Conservation (phyloP, 176 grass and related monocot species). For the Thinopyrum elongatum region DNA sequence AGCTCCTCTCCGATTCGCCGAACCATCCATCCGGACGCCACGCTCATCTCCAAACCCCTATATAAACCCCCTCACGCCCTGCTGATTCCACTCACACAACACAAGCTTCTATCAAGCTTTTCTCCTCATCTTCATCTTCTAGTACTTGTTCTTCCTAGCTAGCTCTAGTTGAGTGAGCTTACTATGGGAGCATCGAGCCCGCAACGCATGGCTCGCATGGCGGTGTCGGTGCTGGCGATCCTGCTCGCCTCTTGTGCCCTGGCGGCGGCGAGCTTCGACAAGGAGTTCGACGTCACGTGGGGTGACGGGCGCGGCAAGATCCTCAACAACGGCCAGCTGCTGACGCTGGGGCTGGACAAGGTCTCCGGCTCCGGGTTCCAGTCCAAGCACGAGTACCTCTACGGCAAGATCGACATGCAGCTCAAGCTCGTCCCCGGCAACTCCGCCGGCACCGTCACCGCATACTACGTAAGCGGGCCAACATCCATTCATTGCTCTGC, state of each 20-base stretch:
- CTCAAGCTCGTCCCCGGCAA: slow-evolving; percentile 76
- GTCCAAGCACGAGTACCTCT: slow-evolving; percentile 85
- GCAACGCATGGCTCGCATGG: slow-evolving; percentile 14
- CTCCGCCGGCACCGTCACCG: slow-evolving; percentile 67
- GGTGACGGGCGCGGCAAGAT: slow-evolving; percentile 77
- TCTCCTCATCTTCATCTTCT: background rate
- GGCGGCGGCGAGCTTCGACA: slow-evolving; percentile 44
- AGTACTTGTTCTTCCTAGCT: background rate
- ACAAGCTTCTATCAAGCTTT: background rate
- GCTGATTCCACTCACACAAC: background rate
- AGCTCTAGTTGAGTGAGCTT: background rate
- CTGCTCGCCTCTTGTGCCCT: slow-evolving; percentile 15
- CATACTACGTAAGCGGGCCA: slow-evolving; percentile 37
- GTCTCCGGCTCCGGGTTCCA: slow-evolving; percentile 81
- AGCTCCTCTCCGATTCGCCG: too few relatives aligned
- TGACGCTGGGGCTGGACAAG: slow-evolving; percentile 60
- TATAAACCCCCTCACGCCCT: background rate
- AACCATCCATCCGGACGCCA: too few relatives aligned
- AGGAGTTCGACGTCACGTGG: slow-evolving; percentile 84
- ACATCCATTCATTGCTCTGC: background rate
- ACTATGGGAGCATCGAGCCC: background rate
- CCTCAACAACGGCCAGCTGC: slow-evolving; percentile 45
- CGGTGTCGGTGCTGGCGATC: background rate
- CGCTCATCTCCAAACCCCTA: too few relatives aligned
- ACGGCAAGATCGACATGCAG: slow-evolving; percentile 96